Percentiles rank a stretch among this genome's conserved stretches.
These are phyloP conservation scores for Bullera alba DNA, from an alignment of 768 basidiomycete species.

Conservation along the genomic window DNA sequence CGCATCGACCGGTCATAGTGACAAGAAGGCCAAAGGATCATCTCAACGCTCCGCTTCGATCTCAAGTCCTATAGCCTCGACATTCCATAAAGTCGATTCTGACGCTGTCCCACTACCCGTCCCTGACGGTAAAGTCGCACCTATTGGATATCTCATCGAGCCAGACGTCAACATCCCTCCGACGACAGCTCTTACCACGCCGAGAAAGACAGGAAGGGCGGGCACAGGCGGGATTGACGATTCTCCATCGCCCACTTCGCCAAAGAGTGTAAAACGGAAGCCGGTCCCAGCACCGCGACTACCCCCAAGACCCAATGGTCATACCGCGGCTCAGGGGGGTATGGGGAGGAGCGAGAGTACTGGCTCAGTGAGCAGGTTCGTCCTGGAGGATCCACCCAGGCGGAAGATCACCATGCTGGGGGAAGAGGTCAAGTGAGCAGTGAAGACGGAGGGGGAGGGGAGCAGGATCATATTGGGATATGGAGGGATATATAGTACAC, in stretches of 20 bases:
- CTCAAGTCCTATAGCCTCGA: background rate
- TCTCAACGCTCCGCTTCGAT: background rate
- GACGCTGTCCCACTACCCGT: too few relatives aligned
- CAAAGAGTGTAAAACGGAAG: constrained; percentile 6
- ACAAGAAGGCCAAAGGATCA: background rate
- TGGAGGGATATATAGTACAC: too few relatives aligned
- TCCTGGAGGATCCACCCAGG: constrained; percentile 13
- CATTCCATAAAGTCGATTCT: background rate
- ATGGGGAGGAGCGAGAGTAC: constrained; percentile 1
- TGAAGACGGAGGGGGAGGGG: too few relatives aligned
- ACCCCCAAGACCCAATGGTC: background rate
- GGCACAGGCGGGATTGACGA: too few relatives aligned
- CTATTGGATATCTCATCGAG: too few relatives aligned
- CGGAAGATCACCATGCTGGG: too few relatives aligned
- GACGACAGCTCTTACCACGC: too few relatives aligned
- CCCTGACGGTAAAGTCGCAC: too few relatives aligned
- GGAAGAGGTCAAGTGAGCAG: too few relatives aligned
- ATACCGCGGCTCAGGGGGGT: background rate
- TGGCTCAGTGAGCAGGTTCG: constrained; percentile 11
- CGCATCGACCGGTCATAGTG: background rate
- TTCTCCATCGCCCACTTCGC: constrained; percentile 2
- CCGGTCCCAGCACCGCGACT: constrained; percentile 1
- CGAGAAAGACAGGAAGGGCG: too few relatives aligned
- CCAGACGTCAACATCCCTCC: too few relatives aligned
- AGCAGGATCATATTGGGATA: too few relatives aligned